Percentiles rank a stretch among this genome's conserved stretches.
Conservation (phyloP, 2,329 filamentous ascomycete species). For the Tolypocladium amazonense region DNA sequence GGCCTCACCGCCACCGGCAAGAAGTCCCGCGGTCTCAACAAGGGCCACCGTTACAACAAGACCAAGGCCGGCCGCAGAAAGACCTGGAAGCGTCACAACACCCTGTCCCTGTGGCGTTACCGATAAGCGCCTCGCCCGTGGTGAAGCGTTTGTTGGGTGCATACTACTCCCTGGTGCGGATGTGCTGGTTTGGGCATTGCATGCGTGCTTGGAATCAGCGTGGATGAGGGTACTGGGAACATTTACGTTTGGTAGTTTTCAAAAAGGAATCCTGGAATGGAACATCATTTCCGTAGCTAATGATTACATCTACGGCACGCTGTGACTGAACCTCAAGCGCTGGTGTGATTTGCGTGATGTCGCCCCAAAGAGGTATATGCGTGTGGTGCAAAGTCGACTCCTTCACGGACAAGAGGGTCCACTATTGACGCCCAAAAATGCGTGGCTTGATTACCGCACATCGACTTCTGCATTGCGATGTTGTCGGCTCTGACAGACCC, state of each 20-base stretch:
- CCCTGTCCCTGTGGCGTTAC: slow-evolving; percentile 97
- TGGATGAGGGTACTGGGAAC: slow-evolving; percentile 1
- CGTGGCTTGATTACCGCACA: background rate
- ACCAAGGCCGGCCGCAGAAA: slow-evolving; percentile 94
- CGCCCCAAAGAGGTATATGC: background rate
- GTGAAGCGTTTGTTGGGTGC: background rate
- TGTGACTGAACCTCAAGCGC: background rate
- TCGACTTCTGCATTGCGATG: background rate
- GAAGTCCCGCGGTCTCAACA: slow-evolving; percentile 98
- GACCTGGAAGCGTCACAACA: slow-evolving; percentile 99
- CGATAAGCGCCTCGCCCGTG: slow-evolving; percentile 45
- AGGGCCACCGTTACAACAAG: slow-evolving; percentile 99
- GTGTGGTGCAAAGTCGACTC: background rate
- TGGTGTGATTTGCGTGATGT: background rate
- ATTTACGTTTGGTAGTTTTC: slow-evolving; percentile 4
- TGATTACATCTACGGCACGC: background rate
- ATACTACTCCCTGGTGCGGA: background rate
- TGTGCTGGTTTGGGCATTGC: slow-evolving; percentile 6
- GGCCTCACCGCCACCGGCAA: slow-evolving; percentile 98
- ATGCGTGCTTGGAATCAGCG: slow-evolving; percentile 3
- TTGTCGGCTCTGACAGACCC: background rate
- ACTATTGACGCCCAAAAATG: background rate
- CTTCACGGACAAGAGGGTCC: background rate
- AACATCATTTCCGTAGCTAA: slow-evolving; percentile 14
- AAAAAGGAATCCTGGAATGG: slow-evolving; percentile 19